Percentiles rank a stretch among this genome's conserved stretches.
Conservation (phyloP, 441 rosid genomes). For the Isatis lusitanica region DNA sequence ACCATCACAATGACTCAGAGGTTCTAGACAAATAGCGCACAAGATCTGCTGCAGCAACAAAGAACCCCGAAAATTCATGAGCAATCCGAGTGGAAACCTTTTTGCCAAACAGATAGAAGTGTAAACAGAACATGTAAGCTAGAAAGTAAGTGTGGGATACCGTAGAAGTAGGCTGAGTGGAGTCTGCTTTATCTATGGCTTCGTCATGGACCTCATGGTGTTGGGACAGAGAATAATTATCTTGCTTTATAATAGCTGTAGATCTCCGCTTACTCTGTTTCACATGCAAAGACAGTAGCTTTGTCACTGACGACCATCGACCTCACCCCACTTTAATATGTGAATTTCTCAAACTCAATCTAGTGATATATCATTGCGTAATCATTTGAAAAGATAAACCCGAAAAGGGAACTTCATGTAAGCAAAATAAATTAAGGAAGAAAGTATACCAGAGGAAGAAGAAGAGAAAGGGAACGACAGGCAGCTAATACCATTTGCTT, state of each 20-base stretch:
- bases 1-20: slow-evolving; percentile 51
- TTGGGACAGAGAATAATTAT: slow-evolving; percentile 18
- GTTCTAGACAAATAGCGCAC: slow-evolving; percentile 81
- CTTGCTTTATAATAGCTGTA: slow-evolving; percentile 33
- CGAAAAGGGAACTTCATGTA: background rate
- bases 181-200: slow-evolving; percentile 33
- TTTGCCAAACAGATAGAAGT: background rate
- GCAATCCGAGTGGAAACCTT: background rate
- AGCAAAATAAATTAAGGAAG: background rate
- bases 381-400: background rate
- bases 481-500: slow-evolving; percentile 63
- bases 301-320: background rate
- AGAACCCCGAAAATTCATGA: background rate
- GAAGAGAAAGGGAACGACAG: slow-evolving; percentile 50
- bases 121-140: background rate
- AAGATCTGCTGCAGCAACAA: slow-evolving; percentile 47
- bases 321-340: background rate
- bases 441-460: slow-evolving; percentile 41
- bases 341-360: background rate
- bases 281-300: slow-evolving; percentile 1
- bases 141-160: slow-evolving; percentile 36
- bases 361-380: background rate
- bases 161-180: slow-evolving; percentile 48
- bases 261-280: slow-evolving; percentile 48
- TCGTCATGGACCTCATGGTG: slow-evolving; percentile 20